Conservation (phyloP, 139 green algal species). For the Pseudopediastrum boryanum region DNA sequence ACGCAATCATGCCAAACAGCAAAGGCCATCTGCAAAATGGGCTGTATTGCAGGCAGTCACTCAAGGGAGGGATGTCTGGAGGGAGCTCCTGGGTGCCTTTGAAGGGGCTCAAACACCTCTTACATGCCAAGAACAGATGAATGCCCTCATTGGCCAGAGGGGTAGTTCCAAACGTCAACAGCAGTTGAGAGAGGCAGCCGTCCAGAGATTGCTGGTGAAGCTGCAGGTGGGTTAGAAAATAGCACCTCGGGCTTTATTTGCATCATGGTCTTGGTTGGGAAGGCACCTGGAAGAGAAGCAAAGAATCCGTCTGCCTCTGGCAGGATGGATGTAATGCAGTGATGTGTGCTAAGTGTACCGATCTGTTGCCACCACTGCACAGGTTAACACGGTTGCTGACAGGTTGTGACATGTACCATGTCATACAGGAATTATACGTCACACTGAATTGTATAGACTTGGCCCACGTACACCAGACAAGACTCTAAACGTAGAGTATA, state of each 20-base stretch:
- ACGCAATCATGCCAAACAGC: not conserved
- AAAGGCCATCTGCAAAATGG: not conserved
- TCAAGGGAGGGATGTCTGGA: not conserved
- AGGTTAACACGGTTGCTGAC: no score
- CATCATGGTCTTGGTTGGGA: not conserved
- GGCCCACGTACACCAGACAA: no score
- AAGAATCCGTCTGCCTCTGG: not conserved
- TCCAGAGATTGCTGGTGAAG: conserved; percentile 5
- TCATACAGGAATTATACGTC: no score
- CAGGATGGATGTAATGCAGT: not conserved
- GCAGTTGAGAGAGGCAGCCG: not conserved
- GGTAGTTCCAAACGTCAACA: not conserved
- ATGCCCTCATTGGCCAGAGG: not conserved
- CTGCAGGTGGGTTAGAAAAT: conserved; percentile 4
- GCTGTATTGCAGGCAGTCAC: conserved; percentile 5
- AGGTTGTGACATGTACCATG: no score
- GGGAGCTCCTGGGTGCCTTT: not conserved
- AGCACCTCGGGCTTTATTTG: not conserved
- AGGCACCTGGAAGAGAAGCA: not conserved
- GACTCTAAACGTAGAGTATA: not conserved
- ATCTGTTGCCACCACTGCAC: not conserved
- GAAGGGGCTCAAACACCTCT: not conserved
- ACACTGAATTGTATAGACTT: no score
- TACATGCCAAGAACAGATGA: conserved; percentile 2
- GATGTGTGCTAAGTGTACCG: not conserved